Evolutionary conservation across 116 monocot species (phyloP), one percentile per base, ranked within the genome.

Genomic region (Phalaenopsis hybrid): DNA sequence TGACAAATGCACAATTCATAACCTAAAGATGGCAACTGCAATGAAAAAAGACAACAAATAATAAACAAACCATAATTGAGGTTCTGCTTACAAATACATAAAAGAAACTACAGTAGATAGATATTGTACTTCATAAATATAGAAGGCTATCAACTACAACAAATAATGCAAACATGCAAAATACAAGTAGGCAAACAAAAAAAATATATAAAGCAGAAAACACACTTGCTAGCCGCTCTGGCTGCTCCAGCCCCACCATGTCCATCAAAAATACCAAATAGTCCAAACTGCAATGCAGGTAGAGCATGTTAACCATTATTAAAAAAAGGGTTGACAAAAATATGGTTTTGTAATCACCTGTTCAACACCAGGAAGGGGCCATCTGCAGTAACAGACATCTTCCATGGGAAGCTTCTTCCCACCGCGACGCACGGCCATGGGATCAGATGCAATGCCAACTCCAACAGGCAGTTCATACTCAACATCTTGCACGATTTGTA

Each of bases 401-500:
- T 97, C 97, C 97, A 98, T 98, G n/a, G 93, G 91, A 74, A 98
- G 90, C 50, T 63, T 84, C 79, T 92, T 98, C 73, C 89, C 97
- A 81, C 97, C 94, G 84, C 90, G 87, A 51, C 93, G 89, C 79
- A 83, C 75, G 6, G 93, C 80, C 97, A 98, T 98, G 70, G 97
- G 95, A 87, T 98, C 95, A 87, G 89, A 94, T 85, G 92, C 97
- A 61, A 92, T 83, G 78, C 97, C 97, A 84, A 94, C 80, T 57
- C 88, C 90, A 87, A 82, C 79, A n/a, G 94, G 88, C 82, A 83
- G 70, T 17, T 76, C 82, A 69, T 28, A 75, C 49, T 86, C 82
- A 79, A 55, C 37, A 84, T 78, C 81, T 74, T 86, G 78, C 20
- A 76, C 59, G 79, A 94, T 88, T 34, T 88, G 83, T 80, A 96